These are phyloP conservation scores for Raddia guianensis DNA, from an alignment of 176 grass and related monocot species.

Conservation along the genomic window DNA sequence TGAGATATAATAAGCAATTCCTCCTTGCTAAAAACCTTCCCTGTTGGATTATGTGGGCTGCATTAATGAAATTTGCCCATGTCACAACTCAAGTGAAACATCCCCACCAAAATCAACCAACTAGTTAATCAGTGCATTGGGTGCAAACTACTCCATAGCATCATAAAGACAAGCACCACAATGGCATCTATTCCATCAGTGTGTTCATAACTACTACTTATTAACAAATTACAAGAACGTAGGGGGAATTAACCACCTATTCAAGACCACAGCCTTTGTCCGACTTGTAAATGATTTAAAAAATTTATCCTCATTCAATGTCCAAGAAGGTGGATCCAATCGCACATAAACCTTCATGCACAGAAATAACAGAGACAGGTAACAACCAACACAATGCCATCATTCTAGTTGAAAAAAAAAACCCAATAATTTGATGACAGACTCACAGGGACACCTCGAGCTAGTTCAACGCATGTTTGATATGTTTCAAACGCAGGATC, in stretches of 20 bases:
- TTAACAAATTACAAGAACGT: neutral
- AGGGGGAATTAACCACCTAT: constrained; percentile 54
- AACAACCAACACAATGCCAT: neutral
- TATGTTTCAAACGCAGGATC: constrained; percentile 89
- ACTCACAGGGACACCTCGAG: constrained; percentile 81
- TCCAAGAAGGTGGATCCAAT: constrained; percentile 81
- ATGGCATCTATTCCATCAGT: neutral
- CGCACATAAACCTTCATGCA: constrained; percentile 78
- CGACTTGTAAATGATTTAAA: constrained; percentile 68
- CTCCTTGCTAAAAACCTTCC: constrained; percentile 78
- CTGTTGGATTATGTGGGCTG: constrained; percentile 96
- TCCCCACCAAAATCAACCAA: neutral
- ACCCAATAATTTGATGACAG: neutral
- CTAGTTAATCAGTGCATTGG: neutral
- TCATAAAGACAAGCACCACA: neutral
- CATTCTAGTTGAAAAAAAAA: neutral
- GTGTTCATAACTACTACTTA: neutral
- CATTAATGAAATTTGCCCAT: constrained; percentile 32
- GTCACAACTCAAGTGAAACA: constrained; percentile 23
- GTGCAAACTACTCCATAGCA: neutral
- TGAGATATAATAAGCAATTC: constrained; percentile 64
- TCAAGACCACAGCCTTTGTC: constrained; percentile 90
- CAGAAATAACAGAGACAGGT: neutral
- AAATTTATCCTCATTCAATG: constrained; percentile 62
- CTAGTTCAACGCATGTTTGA: constrained; percentile 71